Evolutionary conservation across 495 filamentous ascomycete species (phyloP).

Genomic region (Penicillium ucsense): DNA sequence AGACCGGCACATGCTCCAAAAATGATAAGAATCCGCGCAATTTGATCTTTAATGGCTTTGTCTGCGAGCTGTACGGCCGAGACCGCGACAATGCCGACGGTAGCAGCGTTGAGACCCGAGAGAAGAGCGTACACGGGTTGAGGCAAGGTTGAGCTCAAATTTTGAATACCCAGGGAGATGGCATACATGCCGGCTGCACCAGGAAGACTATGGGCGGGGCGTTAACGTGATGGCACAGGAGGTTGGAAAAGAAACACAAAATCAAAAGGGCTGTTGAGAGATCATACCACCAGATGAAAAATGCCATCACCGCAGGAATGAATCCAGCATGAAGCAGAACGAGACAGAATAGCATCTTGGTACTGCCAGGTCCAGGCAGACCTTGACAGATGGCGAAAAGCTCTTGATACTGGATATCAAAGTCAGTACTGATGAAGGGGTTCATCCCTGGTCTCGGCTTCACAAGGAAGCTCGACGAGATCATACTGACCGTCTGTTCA

Average conservation of each 20-base stretch:
- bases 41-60: slow-evolving; percentile 64
- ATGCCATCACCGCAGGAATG: slow-evolving; percentile 50
- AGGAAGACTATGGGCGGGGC: slow-evolving; percentile 42
- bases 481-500: slow-evolving; percentile 49
- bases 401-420: slow-evolving; percentile 58
- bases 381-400: slow-evolving; percentile 72
- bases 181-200: slow-evolving; percentile 72
- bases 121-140: slow-evolving; percentile 61
- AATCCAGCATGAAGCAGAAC: slow-evolving; percentile 57
- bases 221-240: too few relatives aligned
- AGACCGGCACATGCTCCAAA: slow-evolving; percentile 60
- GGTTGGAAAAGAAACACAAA: too few relatives aligned
- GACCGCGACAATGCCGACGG: slow-evolving; percentile 70
- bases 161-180: slow-evolving; percentile 57
- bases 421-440: not conserved
- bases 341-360: slow-evolving; percentile 73
- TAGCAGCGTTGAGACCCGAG: slow-evolving; percentile 68
- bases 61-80: slow-evolving; percentile 65
- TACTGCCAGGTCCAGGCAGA: slow-evolving; percentile 65
- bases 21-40: slow-evolving; percentile 61
- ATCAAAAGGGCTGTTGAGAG: not conserved
- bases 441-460: not conserved
- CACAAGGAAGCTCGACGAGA: not conserved
- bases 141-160: slow-evolving; percentile 52
- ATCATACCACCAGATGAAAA: slow-evolving; percentile 58